Evolutionary conservation across 306 rosid species (phyloP).

Genomic region (Cyclanthera cordifolia): DNA sequence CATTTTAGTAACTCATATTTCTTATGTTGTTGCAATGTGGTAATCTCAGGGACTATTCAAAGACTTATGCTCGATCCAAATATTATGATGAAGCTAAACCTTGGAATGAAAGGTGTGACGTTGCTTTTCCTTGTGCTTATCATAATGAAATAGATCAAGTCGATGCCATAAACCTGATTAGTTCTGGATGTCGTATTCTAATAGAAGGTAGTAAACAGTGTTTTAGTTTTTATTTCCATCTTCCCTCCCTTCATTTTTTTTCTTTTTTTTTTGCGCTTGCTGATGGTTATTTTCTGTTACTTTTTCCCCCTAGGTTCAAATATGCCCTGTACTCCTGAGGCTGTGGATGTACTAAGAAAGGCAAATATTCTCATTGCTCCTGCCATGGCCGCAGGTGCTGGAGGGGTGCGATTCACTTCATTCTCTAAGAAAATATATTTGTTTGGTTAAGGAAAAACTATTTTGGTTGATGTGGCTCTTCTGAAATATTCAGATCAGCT

Average conservation of each 20-base stretch:
- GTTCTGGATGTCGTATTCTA: constrained; percentile 78
- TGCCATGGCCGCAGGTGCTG: constrained; percentile 99
- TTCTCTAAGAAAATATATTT: background rate
- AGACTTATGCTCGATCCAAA: constrained; percentile 91
- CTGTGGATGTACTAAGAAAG: constrained; percentile 77
- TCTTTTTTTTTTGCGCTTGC: background rate
- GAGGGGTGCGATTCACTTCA: constrained; percentile 69
- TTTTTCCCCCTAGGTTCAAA: constrained; percentile 54
- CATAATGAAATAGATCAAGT: constrained; percentile 90
- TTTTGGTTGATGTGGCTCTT: background rate
- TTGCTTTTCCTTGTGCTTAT: constrained; percentile 93
- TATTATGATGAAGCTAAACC: constrained; percentile 95
- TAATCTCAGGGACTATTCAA: constrained; percentile 76
- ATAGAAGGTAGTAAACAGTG: constrained; percentile 61
- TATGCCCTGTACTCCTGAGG: constrained; percentile 94
- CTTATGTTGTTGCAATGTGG: constrained; percentile 23
- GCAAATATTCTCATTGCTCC: constrained; percentile 86
- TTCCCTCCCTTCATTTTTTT: background rate
- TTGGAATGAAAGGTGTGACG: constrained; percentile 86
- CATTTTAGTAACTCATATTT: constrained; percentile 18
- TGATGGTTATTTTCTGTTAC: constrained; percentile 12
- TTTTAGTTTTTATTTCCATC: constrained; percentile 8
- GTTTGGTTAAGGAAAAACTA: background rate
- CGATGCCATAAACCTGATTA: constrained; percentile 80
- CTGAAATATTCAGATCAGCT: background rate